phyloP scores from a whole-genome alignment of 1,139 yeast genomes.

The Blastobotrys raffinosifermentans region DNA sequence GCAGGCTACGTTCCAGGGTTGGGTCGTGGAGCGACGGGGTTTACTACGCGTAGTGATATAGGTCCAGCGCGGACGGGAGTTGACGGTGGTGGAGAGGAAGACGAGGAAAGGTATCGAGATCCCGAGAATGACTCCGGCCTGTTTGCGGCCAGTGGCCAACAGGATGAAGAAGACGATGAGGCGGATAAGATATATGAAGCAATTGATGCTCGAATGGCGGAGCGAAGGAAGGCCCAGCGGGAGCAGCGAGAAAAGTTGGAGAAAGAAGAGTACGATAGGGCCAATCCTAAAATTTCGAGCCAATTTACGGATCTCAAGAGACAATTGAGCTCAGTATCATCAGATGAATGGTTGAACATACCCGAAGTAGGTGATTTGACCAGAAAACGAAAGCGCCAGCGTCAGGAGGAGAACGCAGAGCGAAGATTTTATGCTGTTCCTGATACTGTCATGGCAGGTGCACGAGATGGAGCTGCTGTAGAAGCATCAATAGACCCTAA shows the following conservation, averaged over 20 bases:
- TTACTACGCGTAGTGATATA: constrained; percentile 77
- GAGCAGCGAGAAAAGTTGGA: constrained; percentile 30
- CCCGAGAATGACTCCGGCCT: constrained; percentile 40
- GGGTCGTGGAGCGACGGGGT: constrained; percentile 95
- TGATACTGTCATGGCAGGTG: constrained; percentile 47
- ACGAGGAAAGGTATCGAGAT: constrained; percentile 33
- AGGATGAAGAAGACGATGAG: constrained; percentile 53
- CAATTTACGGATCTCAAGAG: constrained; percentile 60
- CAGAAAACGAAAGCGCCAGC: constrained; percentile 62
- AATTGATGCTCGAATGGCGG: constrained; percentile 53
- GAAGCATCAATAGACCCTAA: constrained; percentile 36
- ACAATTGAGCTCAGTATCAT: constrained; percentile 52
- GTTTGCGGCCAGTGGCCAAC: constrained; percentile 21
- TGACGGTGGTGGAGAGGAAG: constrained; percentile 33
- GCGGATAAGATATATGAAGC: constrained; percentile 67
- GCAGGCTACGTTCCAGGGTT: constrained; percentile 87
- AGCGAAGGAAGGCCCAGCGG: constrained; percentile 35
- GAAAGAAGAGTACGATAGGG: constrained; percentile 22
- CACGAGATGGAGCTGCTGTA: constrained; percentile 34
- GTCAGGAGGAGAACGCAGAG: constrained; percentile 57
- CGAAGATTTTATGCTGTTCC: constrained; percentile 80
- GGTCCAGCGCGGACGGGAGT: constrained; percentile 45
- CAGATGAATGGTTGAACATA: constrained; percentile 69
- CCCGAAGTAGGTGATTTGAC: constrained; percentile 93
- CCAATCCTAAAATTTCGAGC: constrained; percentile 33